Percentiles rank a stretch among this genome's conserved stretches.
Evolutionary conservation across 345 rosid genomes (phyloP).

Genomic region (Syzygium oleosum): DNA sequence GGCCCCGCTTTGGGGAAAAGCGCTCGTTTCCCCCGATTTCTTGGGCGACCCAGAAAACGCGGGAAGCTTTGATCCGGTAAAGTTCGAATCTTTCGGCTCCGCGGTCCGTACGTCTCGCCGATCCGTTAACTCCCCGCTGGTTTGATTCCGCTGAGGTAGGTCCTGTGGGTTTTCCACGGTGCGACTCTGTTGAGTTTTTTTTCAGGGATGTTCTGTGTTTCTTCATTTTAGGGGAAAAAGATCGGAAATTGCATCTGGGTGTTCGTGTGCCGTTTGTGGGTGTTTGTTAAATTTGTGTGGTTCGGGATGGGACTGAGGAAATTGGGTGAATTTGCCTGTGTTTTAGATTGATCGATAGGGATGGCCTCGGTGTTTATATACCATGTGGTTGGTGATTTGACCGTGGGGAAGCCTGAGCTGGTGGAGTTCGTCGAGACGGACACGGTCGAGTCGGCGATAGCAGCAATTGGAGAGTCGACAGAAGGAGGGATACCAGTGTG

Average conservation of each 20-base stretch:
- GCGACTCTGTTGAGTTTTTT: neutral
- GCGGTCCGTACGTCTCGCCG: neutral
- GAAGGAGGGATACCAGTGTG: constrained; percentile 94
- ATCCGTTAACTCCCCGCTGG: neutral
- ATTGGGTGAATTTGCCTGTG: neutral
- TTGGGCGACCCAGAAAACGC: neutral
- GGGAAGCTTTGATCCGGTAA: neutral
- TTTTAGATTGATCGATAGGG: neutral
- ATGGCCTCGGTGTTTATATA: constrained; percentile 91
- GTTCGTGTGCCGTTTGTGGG: neutral
- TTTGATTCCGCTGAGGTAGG: neutral
- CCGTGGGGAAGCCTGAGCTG: constrained; percentile 96
- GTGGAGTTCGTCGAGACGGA: constrained; percentile 77
- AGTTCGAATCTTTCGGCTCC: neutral
- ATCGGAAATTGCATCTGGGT: neutral
- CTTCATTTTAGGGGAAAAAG: neutral
- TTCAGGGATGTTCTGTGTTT: neutral
- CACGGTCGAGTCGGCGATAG: constrained; percentile 75
- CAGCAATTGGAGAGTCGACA: constrained; percentile 78
- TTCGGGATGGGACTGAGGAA: neutral
- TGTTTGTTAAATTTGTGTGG: neutral
- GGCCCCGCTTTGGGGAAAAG: neutral
- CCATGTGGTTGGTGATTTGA: constrained; percentile 96
- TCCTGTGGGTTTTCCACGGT: neutral
- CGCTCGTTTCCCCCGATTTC: neutral